phyloP scores from a whole-genome alignment of 805 yeast genomes.

The Sugiyamaella qingdaonensis region DNA sequence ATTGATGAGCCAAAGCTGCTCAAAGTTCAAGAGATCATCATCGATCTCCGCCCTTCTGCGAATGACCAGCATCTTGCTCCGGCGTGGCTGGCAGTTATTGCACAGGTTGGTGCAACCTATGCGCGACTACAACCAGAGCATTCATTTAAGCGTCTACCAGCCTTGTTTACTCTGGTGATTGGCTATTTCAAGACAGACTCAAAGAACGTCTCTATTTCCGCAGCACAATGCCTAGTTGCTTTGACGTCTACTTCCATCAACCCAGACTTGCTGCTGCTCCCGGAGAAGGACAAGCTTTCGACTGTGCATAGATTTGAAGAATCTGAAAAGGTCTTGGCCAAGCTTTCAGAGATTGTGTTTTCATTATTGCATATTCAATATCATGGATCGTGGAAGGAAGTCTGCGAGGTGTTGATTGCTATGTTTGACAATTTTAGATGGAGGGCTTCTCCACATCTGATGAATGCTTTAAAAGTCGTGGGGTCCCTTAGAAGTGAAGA shows the following conservation, averaged over 20 bases:
- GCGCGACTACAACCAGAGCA: slow-evolving; percentile 47
- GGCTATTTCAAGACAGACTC: slow-evolving; percentile 61
- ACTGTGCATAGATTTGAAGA: slow-evolving; percentile 37
- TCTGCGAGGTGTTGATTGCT: slow-evolving; percentile 62
- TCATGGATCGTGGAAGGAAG: slow-evolving; percentile 69
- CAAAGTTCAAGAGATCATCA: slow-evolving; percentile 62
- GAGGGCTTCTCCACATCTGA: slow-evolving; percentile 66
- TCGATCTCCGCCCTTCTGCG: slow-evolving; percentile 74
- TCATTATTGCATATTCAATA: slow-evolving; percentile 68
- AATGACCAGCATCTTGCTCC: slow-evolving; percentile 86
- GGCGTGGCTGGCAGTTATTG: slow-evolving; percentile 91
- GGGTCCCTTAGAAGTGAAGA: slow-evolving; percentile 87
- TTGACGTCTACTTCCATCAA: slow-evolving; percentile 64
- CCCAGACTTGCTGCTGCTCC: slow-evolving; percentile 47
- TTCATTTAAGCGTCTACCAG: slow-evolving; percentile 55
- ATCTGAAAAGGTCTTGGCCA: slow-evolving; percentile 36
- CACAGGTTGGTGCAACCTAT: slow-evolving; percentile 66
- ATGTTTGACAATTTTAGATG: slow-evolving; percentile 58
- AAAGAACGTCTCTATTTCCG: slow-evolving; percentile 61
- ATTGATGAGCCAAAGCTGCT: slow-evolving; percentile 59
- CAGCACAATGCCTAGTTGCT: slow-evolving; percentile 84
- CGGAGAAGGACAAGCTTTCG: slow-evolving; percentile 40
- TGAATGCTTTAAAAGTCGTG: slow-evolving; percentile 61
- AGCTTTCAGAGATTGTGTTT: slow-evolving; percentile 51
- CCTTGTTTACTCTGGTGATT: slow-evolving; percentile 51